Evolutionary conservation across 2,329 filamentous ascomycete genomes (phyloP).

Genomic region (Colletotrichum spaethianum): DNA sequence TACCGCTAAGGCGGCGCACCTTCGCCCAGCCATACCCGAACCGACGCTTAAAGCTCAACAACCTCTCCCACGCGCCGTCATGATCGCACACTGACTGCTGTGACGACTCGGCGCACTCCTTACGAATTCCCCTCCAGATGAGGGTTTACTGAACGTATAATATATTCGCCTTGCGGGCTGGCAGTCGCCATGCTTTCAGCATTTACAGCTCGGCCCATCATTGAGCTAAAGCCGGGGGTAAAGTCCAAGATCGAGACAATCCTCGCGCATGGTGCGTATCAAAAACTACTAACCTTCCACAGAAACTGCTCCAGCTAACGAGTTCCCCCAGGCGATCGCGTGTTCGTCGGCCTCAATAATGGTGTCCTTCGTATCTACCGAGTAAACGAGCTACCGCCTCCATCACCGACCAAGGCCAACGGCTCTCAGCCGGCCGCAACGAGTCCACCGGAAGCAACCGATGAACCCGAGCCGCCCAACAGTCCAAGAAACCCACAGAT

Average conservation of each 20-base stretch:
- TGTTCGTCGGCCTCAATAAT: slow-evolving; percentile 92
- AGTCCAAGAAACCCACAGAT: slow-evolving; percentile 75
- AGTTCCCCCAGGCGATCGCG: slow-evolving; percentile 78
- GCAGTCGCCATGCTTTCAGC: slow-evolving; percentile 88
- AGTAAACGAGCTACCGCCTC: slow-evolving; percentile 76
- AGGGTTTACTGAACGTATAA: slow-evolving; percentile 22
- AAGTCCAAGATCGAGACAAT: slow-evolving; percentile 98
- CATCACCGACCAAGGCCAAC: slow-evolving; percentile 55
- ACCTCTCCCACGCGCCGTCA: slow-evolving; percentile 28
- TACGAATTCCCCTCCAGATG: slow-evolving; percentile 27
- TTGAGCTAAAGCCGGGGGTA: slow-evolving; percentile 96
- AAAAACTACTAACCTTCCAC: neutral
- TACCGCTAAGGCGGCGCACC: slow-evolving; percentile 30
- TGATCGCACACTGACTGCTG: slow-evolving; percentile 29
- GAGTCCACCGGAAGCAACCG: slow-evolving; percentile 47
- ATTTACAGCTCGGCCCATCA: slow-evolving; percentile 94
- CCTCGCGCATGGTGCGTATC: slow-evolving; percentile 81
- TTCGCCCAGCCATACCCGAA: slow-evolving; percentile 34
- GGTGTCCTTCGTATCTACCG: slow-evolving; percentile 92
- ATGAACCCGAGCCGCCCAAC: slow-evolving; percentile 32
- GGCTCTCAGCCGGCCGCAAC: slow-evolving; percentile 48
- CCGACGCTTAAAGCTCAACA: slow-evolving; percentile 25
- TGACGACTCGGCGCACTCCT: slow-evolving; percentile 5
- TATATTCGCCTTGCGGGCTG: slow-evolving; percentile 54
- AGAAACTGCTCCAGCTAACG: slow-evolving; percentile 19